Conservation (phyloP, 768 basidiomycete genomes). For the Termitomyces sp. region DNA sequence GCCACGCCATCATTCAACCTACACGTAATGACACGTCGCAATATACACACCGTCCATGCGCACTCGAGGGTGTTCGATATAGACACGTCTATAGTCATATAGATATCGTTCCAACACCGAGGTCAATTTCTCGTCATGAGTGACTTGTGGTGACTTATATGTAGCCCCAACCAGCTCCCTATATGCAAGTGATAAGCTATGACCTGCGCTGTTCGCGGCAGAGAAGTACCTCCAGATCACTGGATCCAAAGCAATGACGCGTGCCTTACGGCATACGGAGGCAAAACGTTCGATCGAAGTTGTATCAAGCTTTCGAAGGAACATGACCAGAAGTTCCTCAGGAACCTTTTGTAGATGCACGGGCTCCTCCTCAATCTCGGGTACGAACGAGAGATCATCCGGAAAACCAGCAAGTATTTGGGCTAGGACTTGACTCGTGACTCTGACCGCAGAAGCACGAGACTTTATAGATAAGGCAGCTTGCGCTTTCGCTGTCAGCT, state of each 20-base stretch:
- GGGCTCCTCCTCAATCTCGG: conserved; percentile 60
- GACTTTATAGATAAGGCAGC: conserved; percentile 20
- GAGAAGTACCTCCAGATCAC: conserved; percentile 67
- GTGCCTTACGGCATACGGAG: conserved; percentile 63
- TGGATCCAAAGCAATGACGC: conserved; percentile 64
- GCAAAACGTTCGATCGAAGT: conserved; percentile 76
- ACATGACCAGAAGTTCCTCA: conserved; percentile 65
- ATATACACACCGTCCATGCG: conserved; percentile 90
- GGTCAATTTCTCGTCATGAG: conserved; percentile 41
- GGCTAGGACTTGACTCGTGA: conserved; percentile 36
- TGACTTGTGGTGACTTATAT: conserved; percentile 75
- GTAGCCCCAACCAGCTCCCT: conserved; percentile 61
- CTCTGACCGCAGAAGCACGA: conserved; percentile 10
- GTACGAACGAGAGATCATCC: conserved; percentile 47
- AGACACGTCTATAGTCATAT: conserved; percentile 68
- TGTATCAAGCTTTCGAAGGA: conserved; percentile 63
- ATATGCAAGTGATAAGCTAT: conserved; percentile 20
- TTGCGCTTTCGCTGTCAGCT: conserved; percentile 21
- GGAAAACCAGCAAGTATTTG: conserved; percentile 46
- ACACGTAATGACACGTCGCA: conserved; percentile 87
- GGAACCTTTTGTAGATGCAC: conserved; percentile 58
- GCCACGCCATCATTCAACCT: conserved; percentile 19
- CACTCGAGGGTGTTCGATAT: conserved; percentile 79
- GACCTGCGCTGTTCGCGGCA: background rate
- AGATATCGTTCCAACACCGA: conserved; percentile 45